Evolutionary conservation across 441 rosid species (phyloP), one percentile per base, ranked within the genome.

Genomic region (Aleurites moluccanus): DNA sequence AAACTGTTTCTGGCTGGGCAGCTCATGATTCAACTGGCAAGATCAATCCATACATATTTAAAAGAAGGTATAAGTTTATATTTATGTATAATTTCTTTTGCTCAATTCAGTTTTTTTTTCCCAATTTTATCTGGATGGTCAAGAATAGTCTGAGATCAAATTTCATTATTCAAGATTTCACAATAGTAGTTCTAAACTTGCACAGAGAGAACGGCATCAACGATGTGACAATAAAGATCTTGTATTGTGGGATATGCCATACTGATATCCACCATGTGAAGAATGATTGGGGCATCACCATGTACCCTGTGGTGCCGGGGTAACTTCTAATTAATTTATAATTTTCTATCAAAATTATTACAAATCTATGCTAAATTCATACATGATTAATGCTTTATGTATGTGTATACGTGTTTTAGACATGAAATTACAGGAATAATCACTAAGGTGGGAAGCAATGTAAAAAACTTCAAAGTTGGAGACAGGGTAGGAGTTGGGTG

Each of bases 261-360:
- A 87, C 92, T 13, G 96, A 91, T 75, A 78, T 92, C 33, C 94
- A 92, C 69, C 77, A 80, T 15, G 84, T 83, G 35, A 86, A 71
- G 74, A 85, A 90, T 60, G 91, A 92, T 25, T 92, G 96, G 96
- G 96, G 96, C n/a, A 87, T 79, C 80, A 83, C 97, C 35, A 84
- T 75, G 85, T 92, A 88, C 72, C 97, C 96, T 21, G 86, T 90
- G 3, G 92, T 92, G 50, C 97, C 97, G 0, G 97, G 96, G 93
- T 92, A 82, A 73, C 15, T 7, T 7, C 6, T 33, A 16, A 15
- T 13, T 6, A 5, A 25, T 23, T 15, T 18, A 13, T 13, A 23
- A 1, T 10, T 8, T 44, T 42, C 14, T 16, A 6, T 30, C 20
- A 53, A 53, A 53, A 7, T 5, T 38, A 20, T 7, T 5, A 8